A percentile compares a stretch with the other conserved stretches of the same genome.
phyloP scores from a whole-genome alignment of 2,329 filamentous ascomycete species.

The Penicillium sp. region DNA sequence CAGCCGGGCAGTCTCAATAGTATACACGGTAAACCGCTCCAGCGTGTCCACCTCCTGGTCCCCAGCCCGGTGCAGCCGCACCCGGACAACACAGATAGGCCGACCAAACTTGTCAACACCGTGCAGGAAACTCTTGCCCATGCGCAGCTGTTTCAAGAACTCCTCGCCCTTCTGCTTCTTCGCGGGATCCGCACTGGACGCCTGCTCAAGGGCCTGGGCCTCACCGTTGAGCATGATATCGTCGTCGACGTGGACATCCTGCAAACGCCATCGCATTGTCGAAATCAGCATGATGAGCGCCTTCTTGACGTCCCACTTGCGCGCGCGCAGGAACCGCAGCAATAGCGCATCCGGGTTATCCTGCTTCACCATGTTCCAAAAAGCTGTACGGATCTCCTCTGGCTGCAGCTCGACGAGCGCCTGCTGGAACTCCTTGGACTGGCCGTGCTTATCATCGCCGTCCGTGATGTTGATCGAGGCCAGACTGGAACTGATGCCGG shows the following conservation, averaged over 20 bases:
- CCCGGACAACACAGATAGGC: slow-evolving; percentile 85
- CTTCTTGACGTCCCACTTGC: slow-evolving; percentile 94
- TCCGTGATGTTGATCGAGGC: slow-evolving; percentile 52
- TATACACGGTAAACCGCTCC: slow-evolving; percentile 89
- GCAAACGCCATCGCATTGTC: slow-evolving; percentile 87
- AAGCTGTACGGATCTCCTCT: slow-evolving; percentile 76
- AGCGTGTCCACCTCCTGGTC: slow-evolving; percentile 83
- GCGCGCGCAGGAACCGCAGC: slow-evolving; percentile 82
- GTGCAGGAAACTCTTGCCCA: slow-evolving; percentile 93
- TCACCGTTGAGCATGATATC: slow-evolving; percentile 84
- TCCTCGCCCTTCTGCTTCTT: slow-evolving; percentile 74
- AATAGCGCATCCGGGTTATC: slow-evolving; percentile 89
- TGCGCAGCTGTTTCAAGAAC: slow-evolving; percentile 80
- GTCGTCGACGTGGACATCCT: slow-evolving; percentile 85
- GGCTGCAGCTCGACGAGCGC: slow-evolving; percentile 78
- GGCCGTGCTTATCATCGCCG: slow-evolving; percentile 88
- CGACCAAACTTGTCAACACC: slow-evolving; percentile 82
- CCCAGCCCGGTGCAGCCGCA: slow-evolving; percentile 78
- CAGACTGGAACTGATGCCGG: slow-evolving; percentile 47
- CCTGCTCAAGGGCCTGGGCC: slow-evolving; percentile 65
- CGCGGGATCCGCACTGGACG: slow-evolving; percentile 63
- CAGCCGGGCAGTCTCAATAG: slow-evolving; percentile 93
- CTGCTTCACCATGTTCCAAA: slow-evolving; percentile 95
- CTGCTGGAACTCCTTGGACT: slow-evolving; percentile 83
- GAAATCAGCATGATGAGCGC: slow-evolving; percentile 93